Evolutionary conservation across 2,329 filamentous ascomycete genomes (phyloP), one percentile per base, ranked within the genome.

Genomic region (Fusarium sp.): DNA sequence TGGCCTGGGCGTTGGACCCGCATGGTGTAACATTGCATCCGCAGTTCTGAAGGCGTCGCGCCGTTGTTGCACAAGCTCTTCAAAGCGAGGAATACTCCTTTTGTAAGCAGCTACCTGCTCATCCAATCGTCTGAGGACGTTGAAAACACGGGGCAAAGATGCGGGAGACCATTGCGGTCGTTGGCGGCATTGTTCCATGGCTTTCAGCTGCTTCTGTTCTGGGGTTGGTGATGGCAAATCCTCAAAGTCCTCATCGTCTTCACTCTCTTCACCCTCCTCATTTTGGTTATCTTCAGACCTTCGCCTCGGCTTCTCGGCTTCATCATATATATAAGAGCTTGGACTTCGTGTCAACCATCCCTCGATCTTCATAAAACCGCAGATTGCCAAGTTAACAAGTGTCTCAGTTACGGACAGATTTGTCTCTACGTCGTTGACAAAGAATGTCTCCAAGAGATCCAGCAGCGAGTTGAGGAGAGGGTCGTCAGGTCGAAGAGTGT

Each of bases 381-480:
- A 98, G 1, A 92, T 89, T 13, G 92, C 92, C 39, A 99, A 83
- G 68, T 93, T 91, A 27, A 96, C 87, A 41, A 98, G 83, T 1
- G 91, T 87, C 72, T 96, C 92, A 0, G 95, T 98, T 3, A 97
- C 83, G 0, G 91, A 91, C 5, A 99, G 81, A 71, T 99, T 99
- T 4, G 92, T 94, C 71, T 97, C 93, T 4, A 98, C 89, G 4
- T 93, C 90, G 72, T 99, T 99, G 7, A 92, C 86, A 71, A 97
- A 93, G 74, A 98, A 99, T 0, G 85, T 90, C 42, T 90, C 86
- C 13, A 99, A 79, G 10, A 95, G 84, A 41, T 91, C 89, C 11
- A 91, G 80, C 4, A 92, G 81, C 11, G 91, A 88, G 75, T 87
- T 88, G 45, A 90, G 83, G 35, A 89, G 84, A 41, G 85, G 88